These are phyloP conservation scores for Trichoderma gamsii DNA, from an alignment of 495 filamentous ascomycete species.

Conservation along the genomic window DNA sequence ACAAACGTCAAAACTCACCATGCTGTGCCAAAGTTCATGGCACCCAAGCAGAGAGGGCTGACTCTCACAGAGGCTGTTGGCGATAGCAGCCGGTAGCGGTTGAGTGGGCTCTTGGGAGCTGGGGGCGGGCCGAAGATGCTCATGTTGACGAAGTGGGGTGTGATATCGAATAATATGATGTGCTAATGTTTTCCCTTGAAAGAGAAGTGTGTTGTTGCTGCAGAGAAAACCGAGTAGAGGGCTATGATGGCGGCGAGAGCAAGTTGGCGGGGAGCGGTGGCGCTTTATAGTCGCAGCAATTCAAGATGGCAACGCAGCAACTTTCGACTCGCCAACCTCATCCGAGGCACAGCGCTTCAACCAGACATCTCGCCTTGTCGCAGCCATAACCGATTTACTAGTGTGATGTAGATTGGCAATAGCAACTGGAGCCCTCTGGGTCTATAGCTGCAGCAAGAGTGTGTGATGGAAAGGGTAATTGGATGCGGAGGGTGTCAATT, in stretches of 20 bases:
- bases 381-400: background rate
- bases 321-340: background rate
- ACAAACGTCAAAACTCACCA: constrained; percentile 31
- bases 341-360: background rate
- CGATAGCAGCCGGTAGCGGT: constrained; percentile 53
- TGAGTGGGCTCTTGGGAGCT: constrained; percentile 44
- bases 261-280: background rate
- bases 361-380: background rate
- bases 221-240: background rate
- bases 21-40: constrained; percentile 57
- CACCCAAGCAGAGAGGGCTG: constrained; percentile 55
- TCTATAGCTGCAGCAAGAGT: background rate
- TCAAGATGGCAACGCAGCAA: background rate
- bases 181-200: background rate
- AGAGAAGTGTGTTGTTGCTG: background rate
- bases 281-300: constrained; percentile 1
- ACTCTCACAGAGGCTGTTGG: constrained; percentile 53
- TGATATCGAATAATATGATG: background rate
- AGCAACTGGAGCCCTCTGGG: background rate
- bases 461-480: background rate
- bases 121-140: constrained; percentile 24
- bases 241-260: background rate
- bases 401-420: background rate
- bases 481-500: constrained; percentile 4
- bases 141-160: constrained; percentile 15